A percentile compares a stretch with the other conserved stretches of the same genome.
Evolutionary conservation across 1,139 yeast species (phyloP).

Genomic region (Lodderomyces parapsilosis): DNA sequence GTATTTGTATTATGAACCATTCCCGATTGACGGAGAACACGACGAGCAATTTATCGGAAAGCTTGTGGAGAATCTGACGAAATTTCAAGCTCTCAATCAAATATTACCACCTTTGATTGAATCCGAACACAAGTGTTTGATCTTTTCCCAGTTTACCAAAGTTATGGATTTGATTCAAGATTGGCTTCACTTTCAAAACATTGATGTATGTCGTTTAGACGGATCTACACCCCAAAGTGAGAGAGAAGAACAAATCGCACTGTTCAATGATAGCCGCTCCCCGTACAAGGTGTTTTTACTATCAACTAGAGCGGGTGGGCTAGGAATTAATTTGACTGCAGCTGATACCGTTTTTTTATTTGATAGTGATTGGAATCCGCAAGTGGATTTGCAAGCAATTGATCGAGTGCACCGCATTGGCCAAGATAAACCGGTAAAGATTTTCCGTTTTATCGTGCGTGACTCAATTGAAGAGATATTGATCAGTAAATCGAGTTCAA

Average conservation of each 20-base stretch:
- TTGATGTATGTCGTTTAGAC: conserved; percentile 65
- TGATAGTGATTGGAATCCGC: conserved; percentile 98
- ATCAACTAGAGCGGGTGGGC: conserved; percentile 92
- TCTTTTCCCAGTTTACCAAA: conserved; percentile 81
- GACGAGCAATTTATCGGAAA: conserved; percentile 28
- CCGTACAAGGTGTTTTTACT: conserved; percentile 57
- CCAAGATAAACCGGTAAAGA: conserved; percentile 76
- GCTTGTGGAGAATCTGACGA: conserved; percentile 57
- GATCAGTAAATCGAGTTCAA: conserved; percentile 72
- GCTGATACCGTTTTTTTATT: conserved; percentile 90
- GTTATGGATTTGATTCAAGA: conserved; percentile 76
- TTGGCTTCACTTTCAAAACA: conserved; percentile 45
- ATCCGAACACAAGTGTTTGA: conserved; percentile 62
- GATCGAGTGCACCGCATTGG: conserved; percentile 95
- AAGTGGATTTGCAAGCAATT: conserved; percentile 93
- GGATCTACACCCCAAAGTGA: conserved; percentile 68
- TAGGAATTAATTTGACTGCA: conserved; percentile 80
- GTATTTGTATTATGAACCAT: conserved; percentile 78
- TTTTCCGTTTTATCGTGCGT: conserved; percentile 71
- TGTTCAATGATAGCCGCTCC: conserved; percentile 43
- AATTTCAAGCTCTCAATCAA: conserved; percentile 67
- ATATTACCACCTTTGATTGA: conserved; percentile 49
- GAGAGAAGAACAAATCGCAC: conserved; percentile 61
- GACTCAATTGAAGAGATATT: conserved; percentile 84
- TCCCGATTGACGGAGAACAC: conserved; percentile 30